phyloP scores from a whole-genome alignment of 176 grass and related monocot species.

The Dactylis glomerata region DNA sequence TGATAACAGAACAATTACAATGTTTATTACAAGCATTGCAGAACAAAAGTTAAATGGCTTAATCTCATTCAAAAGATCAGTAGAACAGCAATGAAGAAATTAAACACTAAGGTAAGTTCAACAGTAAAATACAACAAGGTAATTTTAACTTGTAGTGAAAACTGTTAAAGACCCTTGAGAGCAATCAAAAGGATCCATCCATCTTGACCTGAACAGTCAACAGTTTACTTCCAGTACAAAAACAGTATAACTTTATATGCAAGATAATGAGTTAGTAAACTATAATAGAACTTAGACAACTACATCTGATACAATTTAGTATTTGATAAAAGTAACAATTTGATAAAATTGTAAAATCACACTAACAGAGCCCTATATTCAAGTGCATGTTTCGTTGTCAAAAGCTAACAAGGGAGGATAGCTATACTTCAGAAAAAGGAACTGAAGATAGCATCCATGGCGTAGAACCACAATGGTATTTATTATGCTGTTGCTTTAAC shows the following conservation, averaged over 20 bases:
- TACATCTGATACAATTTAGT: not conserved
- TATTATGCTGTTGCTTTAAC: not conserved
- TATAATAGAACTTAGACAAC: not conserved
- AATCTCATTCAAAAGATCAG: not conserved
- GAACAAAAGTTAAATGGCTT: not conserved
- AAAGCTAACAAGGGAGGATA: not conserved
- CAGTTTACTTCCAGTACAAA: not conserved
- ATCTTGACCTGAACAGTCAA: not conserved
- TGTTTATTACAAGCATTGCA: not conserved
- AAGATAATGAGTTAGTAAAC: not conserved
- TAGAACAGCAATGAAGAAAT: not conserved
- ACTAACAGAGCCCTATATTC: not conserved
- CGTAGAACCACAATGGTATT: not conserved
- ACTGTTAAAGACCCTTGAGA: not conserved
- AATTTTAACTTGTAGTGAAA: not conserved
- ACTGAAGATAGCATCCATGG: not conserved
- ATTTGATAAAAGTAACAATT: constrained; percentile 15
- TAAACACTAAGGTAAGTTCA: not conserved
- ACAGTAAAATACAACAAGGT: not conserved
- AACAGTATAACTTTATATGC: constrained; percentile 13
- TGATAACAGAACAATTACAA: not conserved
- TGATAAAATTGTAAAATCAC: not conserved
- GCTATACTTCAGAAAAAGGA: not conserved
- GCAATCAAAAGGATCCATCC: not conserved
- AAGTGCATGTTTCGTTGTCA: not conserved